Conservation (phyloP, 2,329 filamentous ascomycete genomes). For the Neonectria neomacrospora region DNA sequence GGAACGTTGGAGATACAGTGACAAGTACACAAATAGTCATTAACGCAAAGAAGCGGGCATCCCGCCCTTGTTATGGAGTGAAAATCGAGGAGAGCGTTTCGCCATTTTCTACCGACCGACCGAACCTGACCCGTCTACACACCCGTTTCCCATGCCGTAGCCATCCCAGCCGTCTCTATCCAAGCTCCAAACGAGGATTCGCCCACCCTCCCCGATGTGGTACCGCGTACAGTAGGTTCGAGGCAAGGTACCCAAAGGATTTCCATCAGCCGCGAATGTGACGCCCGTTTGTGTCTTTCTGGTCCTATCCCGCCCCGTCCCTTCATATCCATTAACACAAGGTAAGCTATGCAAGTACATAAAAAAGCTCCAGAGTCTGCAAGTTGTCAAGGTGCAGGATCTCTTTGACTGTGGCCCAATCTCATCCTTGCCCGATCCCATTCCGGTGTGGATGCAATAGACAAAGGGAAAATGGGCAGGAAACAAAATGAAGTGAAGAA, state of each 20-base stretch:
- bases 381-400: background rate
- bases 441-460: conserved; percentile 24
- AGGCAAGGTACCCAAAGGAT: conserved; percentile 34
- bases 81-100: conserved; percentile 31
- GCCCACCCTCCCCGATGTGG: conserved; percentile 38
- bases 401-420: conserved; percentile 9
- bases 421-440: conserved; percentile 17
- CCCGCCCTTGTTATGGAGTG: background rate
- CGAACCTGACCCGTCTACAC: conserved; percentile 21
- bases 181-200: conserved; percentile 17
- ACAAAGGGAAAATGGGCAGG: conserved; percentile 27
- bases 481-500: conserved; percentile 25
- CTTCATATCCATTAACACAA: conserved; percentile 24
- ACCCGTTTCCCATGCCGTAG: conserved; percentile 21
- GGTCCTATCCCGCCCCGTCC: conserved; percentile 18
- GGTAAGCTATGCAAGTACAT: conserved; percentile 37
- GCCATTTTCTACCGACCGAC: conserved; percentile 29
- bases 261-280: conserved; percentile 7
- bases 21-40: background rate
- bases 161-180: conserved; percentile 20
- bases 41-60: background rate
- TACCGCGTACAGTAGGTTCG: conserved; percentile 40
- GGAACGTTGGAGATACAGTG: background rate
- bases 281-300: conserved; percentile 9
- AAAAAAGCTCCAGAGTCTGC: conserved; percentile 26